Evolutionary conservation across 495 filamentous ascomycete species (phyloP).

Genomic region (Xylaria grammica): DNA sequence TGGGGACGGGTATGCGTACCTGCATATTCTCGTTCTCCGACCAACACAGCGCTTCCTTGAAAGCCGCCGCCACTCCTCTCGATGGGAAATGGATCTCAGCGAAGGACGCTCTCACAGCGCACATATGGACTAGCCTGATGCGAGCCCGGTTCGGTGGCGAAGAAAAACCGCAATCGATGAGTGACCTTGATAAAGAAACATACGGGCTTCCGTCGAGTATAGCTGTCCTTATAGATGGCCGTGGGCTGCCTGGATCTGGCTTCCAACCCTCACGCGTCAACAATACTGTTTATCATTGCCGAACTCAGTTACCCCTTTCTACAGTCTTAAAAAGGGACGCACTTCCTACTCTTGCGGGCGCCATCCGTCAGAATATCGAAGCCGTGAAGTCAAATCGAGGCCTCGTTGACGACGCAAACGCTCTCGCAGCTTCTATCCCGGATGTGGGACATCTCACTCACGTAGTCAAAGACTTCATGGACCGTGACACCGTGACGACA

Average conservation of each 20-base stretch:
- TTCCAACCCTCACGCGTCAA: not conserved
- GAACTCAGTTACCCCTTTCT: not conserved
- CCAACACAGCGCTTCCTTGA: not conserved
- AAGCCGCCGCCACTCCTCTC: not conserved
- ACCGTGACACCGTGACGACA: not conserved
- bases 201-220: not conserved
- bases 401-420: not conserved
- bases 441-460: not conserved
- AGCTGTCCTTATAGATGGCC: not conserved
- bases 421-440: not conserved
- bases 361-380: not conserved
- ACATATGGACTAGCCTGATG: not conserved
- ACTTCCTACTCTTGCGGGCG: not conserved
- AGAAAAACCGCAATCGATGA: not conserved
- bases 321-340: not conserved
- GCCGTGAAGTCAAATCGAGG: not conserved
- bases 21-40: not conserved
- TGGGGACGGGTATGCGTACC: slow-evolving; percentile 4
- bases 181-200: not conserved
- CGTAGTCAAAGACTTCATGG: not conserved
- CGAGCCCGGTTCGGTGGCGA: not conserved
- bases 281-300: not conserved
- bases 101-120: not conserved
- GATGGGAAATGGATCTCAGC: slow-evolving; percentile 7
- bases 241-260: not conserved